Conservation (phyloP, 2,329 filamentous ascomycete species). For the Penicillium psychrosexuale region DNA sequence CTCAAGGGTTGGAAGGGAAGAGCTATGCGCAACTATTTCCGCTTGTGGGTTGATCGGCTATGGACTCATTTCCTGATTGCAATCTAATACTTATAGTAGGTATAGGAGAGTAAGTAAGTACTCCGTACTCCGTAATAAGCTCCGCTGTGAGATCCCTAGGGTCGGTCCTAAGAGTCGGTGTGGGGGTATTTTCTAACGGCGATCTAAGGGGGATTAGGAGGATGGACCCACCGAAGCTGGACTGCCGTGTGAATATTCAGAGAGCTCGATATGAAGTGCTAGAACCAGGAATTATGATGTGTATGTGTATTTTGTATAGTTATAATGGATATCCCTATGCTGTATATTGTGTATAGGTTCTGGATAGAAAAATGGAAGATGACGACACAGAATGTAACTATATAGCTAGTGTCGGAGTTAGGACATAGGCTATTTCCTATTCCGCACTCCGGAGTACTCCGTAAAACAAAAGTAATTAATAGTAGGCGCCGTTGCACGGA, state of each 20-base stretch:
- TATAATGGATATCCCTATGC: neutral
- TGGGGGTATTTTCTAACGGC: slow-evolving; percentile 4
- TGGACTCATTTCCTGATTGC: neutral
- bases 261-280: no score
- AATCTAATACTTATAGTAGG: neutral
- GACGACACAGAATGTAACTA: neutral
- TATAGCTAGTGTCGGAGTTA: neutral
- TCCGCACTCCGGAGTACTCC: no score
- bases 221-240: neutral
- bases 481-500: slow-evolving; percentile 1
- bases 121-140: neutral
- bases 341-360: neutral
- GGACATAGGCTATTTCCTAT: neutral
- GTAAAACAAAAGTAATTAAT: neutral
- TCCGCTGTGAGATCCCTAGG: neutral
- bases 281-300: neutral
- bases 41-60: neutral
- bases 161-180: neutral
- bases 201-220: neutral
- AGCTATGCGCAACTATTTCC: neutral
- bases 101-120: neutral
- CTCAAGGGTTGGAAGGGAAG: neutral
- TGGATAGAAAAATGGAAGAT: neutral
- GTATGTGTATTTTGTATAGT: neutral
- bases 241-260: neutral